A percentile compares a stretch with the other conserved stretches of the same genome.
Evolutionary conservation across 495 filamentous ascomycete species (phyloP).

Genomic region (Annulohypoxylon stygium): DNA sequence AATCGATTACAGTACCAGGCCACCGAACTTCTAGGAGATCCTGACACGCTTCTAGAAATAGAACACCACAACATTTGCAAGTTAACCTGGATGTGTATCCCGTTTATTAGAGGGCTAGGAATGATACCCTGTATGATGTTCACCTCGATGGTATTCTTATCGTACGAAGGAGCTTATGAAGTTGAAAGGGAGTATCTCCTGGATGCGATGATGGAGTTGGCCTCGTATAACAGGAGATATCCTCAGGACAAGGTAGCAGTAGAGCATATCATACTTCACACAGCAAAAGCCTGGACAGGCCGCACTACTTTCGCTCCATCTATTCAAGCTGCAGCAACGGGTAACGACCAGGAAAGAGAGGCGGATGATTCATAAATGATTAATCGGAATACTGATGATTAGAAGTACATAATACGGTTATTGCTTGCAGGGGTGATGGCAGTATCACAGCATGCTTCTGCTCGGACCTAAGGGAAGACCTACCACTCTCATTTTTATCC

Average conservation of each 20-base stretch:
- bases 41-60: conserved; percentile 9
- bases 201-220: conserved; percentile 14
- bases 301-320: not conserved
- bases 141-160: conserved; percentile 5
- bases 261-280: conserved; percentile 16
- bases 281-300: conserved; percentile 27
- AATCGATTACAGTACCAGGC: conserved; percentile 25
- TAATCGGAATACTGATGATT: not conserved
- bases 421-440: not conserved
- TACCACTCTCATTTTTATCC: not conserved
- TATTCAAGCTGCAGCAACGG: not conserved
- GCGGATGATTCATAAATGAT: not conserved
- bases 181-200: conserved; percentile 33
- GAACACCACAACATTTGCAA: conserved; percentile 18
- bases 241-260: conserved; percentile 3
- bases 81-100: conserved; percentile 36
- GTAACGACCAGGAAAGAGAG: not conserved
- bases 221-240: conserved; percentile 17
- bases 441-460: not conserved
- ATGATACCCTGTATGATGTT: conserved; percentile 3
- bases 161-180: conserved; percentile 31
- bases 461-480: no score
- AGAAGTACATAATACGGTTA: not conserved
- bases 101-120: conserved; percentile 23
- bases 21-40: conserved; percentile 5